phyloP scores from a whole-genome alignment of 2,329 filamentous ascomycete genomes.

The Amesomyces nigricolor region DNA sequence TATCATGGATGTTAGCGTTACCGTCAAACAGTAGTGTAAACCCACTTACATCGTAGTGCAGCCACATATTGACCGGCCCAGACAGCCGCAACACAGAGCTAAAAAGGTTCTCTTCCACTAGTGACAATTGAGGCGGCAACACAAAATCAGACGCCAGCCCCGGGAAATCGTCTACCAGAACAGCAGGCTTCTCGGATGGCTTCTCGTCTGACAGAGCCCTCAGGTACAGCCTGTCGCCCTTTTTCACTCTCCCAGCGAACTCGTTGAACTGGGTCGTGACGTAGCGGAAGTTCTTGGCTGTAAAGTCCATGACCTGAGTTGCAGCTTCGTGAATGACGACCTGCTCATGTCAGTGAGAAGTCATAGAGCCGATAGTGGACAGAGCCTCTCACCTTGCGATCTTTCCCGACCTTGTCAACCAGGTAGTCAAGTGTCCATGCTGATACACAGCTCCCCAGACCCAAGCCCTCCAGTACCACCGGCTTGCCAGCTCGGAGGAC shows the following conservation, averaged over 20 bases:
- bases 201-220: slow-evolving; percentile 66
- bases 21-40: no score
- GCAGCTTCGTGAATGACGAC: slow-evolving; percentile 69
- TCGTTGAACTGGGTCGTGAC: slow-evolving; percentile 59
- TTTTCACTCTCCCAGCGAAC: slow-evolving; percentile 57
- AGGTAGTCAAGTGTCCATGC: slow-evolving; percentile 68
- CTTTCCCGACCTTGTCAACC: slow-evolving; percentile 51
- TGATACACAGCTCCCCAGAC: slow-evolving; percentile 61
- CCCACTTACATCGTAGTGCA: slow-evolving; percentile 70
- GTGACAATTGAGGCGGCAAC: slow-evolving; percentile 56
- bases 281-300: slow-evolving; percentile 77
- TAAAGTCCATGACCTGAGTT: slow-evolving; percentile 69
- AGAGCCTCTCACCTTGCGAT: slow-evolving; percentile 48
- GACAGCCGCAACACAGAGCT: slow-evolving; percentile 77
- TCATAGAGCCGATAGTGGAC: slow-evolving; percentile 2
- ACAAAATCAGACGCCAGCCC: slow-evolving; percentile 62
- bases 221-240: slow-evolving; percentile 65
- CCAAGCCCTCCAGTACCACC: slow-evolving; percentile 57
- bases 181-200: slow-evolving; percentile 64
- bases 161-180: slow-evolving; percentile 66
- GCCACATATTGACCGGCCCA: slow-evolving; percentile 78
- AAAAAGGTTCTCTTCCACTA: slow-evolving; percentile 59
- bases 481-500: slow-evolving; percentile 56
- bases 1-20: neutral
- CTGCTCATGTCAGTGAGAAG: slow-evolving; percentile 32